Evolutionary conservation across 2,329 filamentous ascomycete species (phyloP), one percentile per base, ranked within the genome.

Genomic region (Nemania sp.): DNA sequence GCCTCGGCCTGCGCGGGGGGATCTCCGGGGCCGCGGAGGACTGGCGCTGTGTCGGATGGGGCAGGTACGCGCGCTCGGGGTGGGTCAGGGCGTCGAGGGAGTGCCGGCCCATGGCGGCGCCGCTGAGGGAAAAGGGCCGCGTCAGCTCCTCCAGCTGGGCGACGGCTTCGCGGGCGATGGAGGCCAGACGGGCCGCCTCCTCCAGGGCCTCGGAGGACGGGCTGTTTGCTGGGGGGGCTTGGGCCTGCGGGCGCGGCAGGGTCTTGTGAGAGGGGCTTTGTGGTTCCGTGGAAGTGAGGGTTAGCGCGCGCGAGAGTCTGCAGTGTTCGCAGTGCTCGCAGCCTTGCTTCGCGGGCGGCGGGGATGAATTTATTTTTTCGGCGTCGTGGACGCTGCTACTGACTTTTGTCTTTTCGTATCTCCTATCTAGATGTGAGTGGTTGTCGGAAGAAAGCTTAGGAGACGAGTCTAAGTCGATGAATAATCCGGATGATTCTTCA

Each of bases 241-340:
- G 11, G 22, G 41, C 18, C 26, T 55, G 60, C 5, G 55, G 15
- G 32, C 43, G 59, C 15, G 68, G 59, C 15, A 66, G 62, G 22
- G 22, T 1, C 8, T 35, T 52, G 20, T 45, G 35, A 26, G 51
- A 24, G 24, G 47, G 64, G 38, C 56, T 68, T 53, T 55, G 55
- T 13, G 35, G 62, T 24, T 69, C 69, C 6, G 61, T 56, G 6
- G 65, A 24, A 22, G 63, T 13, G 35, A 60, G 15, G 10, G 65
- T 69, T 6, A 70, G 38, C 11, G 69, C 64, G 26, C 57, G 51
- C 11, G 71, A 73, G n/a, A 72, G 69, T 8, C 62, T 70, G 41
- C 72, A 73, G 45, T 73, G 72, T 45, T 73, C 69, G 35, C 72
- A 73, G 41, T 73, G 72, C 5, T 73, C 71, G 22, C 72, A 73